Base-by-base conservation (phyloP, 2,329 filamentous ascomycete species). In the Thermothelomyces thermophilus region DNA sequence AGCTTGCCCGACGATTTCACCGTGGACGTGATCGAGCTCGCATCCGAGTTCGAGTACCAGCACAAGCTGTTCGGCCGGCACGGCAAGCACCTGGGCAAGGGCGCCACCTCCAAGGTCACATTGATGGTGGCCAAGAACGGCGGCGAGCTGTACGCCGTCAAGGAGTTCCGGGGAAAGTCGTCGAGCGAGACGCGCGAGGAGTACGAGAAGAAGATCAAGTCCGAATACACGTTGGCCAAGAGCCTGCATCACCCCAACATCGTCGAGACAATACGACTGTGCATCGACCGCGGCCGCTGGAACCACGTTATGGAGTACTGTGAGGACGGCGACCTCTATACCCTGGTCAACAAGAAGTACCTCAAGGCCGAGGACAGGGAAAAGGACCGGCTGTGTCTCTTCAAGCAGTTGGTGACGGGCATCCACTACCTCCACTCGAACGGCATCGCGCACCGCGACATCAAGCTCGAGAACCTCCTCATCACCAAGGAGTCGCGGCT, bases 291-390 rank as follows among this genome's bases (percentile, higher is more conserved):
- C 58, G 81, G 80, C 28, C 82, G 84, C 34, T 94, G 87, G 86
- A 90, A 89, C 64, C 87, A 94, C 64, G 87, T 95, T 49, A 95
- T 95, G 90, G 88, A 95, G 64, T 94, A 87, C 65, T 95, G 90
- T 70, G 76, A 80, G 3, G 81, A 88, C 58, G 89, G 90, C 40
- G 90, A 95, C 62, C 71, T 95, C 5, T 91, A 86, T 65, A 75
- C 76, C 54, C 71, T 95, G 11, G 83, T 94, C 34, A 79, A 83
- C 56, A 84, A 84, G 64, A 78, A 79, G 30, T 84, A 85, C 60
- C 79, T 94, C 56, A 78, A 73, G 50, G 69, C 73, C 3, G 75
- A 82, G 6, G 82, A 86, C 48, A 81, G 83, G 51, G 72, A 77
- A 14, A 73, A 76, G 49, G 87, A 94, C 63, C 83, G 86, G 9